Percentiles rank a stretch among this genome's conserved stretches.
phyloP scores from a whole-genome alignment of 441 rosid genomes.

The Syzygium syzygioides region DNA sequence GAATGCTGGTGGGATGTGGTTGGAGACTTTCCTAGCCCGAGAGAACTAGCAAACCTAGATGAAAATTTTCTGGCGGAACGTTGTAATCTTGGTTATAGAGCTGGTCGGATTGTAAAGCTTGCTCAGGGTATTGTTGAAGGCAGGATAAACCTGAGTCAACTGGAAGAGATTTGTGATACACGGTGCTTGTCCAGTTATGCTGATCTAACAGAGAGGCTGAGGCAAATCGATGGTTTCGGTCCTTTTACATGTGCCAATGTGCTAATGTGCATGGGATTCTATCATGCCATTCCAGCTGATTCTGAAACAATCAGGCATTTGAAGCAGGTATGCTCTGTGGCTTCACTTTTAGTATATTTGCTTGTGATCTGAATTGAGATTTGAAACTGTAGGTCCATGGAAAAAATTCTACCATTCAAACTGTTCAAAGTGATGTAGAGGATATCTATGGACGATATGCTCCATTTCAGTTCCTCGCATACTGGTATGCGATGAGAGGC shows the following conservation, averaged over 20 bases:
- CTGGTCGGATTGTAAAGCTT: constrained; percentile 32
- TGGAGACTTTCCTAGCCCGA: constrained; percentile 30
- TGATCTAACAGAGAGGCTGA: constrained; percentile 16
- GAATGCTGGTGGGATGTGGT: background rate
- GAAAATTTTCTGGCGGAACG: constrained; percentile 28
- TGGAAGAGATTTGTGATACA: constrained; percentile 11
- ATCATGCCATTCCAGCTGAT: constrained; percentile 30
- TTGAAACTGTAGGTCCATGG: constrained; percentile 23
- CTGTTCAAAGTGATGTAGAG: constrained; percentile 16
- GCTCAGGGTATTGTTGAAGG: constrained; percentile 25
- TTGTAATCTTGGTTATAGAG: constrained; percentile 35
- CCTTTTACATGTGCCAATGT: constrained; percentile 33
- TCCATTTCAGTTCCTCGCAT: constrained; percentile 27
- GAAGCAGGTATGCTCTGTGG: constrained; percentile 14
- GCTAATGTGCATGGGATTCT: constrained; percentile 31
- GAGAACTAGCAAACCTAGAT: constrained; percentile 31
- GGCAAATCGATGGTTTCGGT: constrained; percentile 29
- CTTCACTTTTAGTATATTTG: background rate
- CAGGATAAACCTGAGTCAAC: constrained; percentile 17
- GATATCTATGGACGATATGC: constrained; percentile 16
- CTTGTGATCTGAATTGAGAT: background rate
- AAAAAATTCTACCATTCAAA: constrained; percentile 18
- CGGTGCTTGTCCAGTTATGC: constrained; percentile 12
- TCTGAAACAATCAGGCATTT: constrained; percentile 31
- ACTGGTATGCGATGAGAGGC: constrained; percentile 14